Percentiles rank a stretch among this genome's conserved stretches.
These are phyloP conservation scores for Fusarium denticulatum DNA, from an alignment of 2,329 filamentous ascomycete genomes.

Conservation along the genomic window DNA sequence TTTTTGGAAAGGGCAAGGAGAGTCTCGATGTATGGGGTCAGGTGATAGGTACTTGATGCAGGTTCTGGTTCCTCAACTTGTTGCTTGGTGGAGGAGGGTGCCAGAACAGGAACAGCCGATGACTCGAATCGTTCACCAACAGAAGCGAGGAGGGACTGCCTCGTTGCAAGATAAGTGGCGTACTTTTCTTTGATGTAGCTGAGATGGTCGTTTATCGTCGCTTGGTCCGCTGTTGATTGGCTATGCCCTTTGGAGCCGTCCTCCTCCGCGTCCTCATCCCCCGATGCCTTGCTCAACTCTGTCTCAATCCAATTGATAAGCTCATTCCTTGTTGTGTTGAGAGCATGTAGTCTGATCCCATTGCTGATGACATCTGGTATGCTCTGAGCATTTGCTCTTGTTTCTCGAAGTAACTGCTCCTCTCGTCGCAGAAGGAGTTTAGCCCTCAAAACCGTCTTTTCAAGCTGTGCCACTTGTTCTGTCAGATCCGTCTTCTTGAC, in stretches of 20 bases:
- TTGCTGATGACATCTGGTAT: conserved; percentile 51
- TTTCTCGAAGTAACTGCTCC: conserved; percentile 62
- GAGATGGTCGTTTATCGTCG: conserved; percentile 53
- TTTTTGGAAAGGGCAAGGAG: conserved; percentile 63
- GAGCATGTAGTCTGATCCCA: conserved; percentile 59
- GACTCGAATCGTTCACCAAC: conserved; percentile 48
- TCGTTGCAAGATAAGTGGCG: conserved; percentile 59
- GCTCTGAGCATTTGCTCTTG: conserved; percentile 52
- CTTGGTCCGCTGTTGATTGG: conserved; percentile 35
- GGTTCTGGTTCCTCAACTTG: conserved; percentile 27
- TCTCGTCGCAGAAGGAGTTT: conserved; percentile 67
- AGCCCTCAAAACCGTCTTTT: conserved; percentile 67
- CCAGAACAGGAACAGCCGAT: conserved; percentile 38
- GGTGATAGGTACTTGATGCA: conserved; percentile 52
- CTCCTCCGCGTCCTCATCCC: conserved; percentile 46
- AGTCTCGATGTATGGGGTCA: conserved; percentile 66
- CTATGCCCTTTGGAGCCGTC: conserved; percentile 39
- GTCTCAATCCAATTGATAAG: conserved; percentile 73
- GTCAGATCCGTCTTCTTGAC: conserved; percentile 55
- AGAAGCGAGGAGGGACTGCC: conserved; percentile 59
- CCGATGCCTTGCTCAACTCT: conserved; percentile 65
- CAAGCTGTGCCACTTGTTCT: conserved; percentile 61
- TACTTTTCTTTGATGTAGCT: conserved; percentile 64
- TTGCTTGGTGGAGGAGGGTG: conserved; percentile 11
- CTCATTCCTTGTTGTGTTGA: conserved; percentile 65